Base-by-base conservation (phyloP, 192 early-diverging fungal species). In the Spinellus fusiger region DNA sequence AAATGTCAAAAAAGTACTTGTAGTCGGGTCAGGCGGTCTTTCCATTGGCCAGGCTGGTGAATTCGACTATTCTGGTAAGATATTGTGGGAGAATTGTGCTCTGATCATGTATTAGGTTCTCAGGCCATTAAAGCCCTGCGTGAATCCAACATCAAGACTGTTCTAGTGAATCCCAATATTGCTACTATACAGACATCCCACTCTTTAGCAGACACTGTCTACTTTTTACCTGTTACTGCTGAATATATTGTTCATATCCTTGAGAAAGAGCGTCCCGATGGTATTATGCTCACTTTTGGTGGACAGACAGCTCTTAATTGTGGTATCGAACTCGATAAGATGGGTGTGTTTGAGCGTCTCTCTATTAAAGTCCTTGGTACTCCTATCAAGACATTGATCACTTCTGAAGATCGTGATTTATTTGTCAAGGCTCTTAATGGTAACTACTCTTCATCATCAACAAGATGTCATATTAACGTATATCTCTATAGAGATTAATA, bases 111-210 rank as follows among this genome's bases (percentile, higher is more conserved):
- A 4, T 37, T 49, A 84, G 94, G 92, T 15, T 94, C 91, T 7
- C 90, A 98, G 80, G 96, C 96, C 22, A 98, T 98, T 81, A 98
- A 98, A 75, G 96, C 96, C 18, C 77, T 98, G 57, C 85, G 86
- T 60, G 94, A 99, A 71, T 89, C 91, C 31, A 84, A 83, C 20
- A 85, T 99, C 56, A 69, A 96, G 64, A 99, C 96, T 2, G 86
- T 99, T 31, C 77, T 99, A n/a, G 86, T 97, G 60, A 99, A 99
- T 76, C 96, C 96, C 53, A 99, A 99, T 76, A 99, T 99, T 72
- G 96, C 96, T 33, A 99, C 96, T 4, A 91, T 97, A 49, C 96
- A 99, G 82, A 99, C 96, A 31, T 90, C 88, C 27, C 84, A 93
- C 66, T 88, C 86, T 47, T 81, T 99, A 34, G 96, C 96, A 1